Conservation (phyloP, 2,329 filamentous ascomycete genomes). For the Colletotrichum truncatum region DNA sequence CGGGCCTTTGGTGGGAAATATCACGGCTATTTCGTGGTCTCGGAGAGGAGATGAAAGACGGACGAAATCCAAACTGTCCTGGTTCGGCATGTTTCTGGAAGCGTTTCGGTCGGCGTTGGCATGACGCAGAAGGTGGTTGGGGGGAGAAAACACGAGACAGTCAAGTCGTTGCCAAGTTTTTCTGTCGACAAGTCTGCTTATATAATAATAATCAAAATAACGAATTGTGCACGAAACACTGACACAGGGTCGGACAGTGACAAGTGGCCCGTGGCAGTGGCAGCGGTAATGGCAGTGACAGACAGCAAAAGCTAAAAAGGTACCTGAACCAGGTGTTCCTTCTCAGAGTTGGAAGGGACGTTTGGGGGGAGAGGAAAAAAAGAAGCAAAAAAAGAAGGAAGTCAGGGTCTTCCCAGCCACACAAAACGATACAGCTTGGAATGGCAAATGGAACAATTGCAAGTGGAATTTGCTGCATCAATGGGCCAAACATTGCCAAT, state of each 20-base stretch:
- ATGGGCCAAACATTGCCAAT: not conserved
- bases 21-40: too few species aligned
- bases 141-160: not conserved
- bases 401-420: not conserved
- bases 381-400: too few species aligned
- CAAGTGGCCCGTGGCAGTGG: not conserved
- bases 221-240: too few species aligned
- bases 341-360: not conserved
- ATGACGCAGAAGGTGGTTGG: not conserved
- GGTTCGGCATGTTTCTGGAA: conserved; percentile 10
- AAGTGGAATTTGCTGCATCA: not conserved
- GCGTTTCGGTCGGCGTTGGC: not conserved
- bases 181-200: too few species aligned
- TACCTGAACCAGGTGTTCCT: not conserved
- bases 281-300: not conserved
- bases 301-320: not conserved
- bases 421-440: not conserved
- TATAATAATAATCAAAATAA: too few species aligned
- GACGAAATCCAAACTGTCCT: not conserved
- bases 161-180: not conserved
- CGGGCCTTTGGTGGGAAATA: too few species aligned
- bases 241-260: too few species aligned
- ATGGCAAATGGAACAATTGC: conserved; percentile 1
- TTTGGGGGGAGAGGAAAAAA: too few species aligned
- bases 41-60: not conserved